Base-by-base conservation (phyloP, 2,329 filamentous ascomycete species). In the Chaetomiaceae sp. region DNA sequence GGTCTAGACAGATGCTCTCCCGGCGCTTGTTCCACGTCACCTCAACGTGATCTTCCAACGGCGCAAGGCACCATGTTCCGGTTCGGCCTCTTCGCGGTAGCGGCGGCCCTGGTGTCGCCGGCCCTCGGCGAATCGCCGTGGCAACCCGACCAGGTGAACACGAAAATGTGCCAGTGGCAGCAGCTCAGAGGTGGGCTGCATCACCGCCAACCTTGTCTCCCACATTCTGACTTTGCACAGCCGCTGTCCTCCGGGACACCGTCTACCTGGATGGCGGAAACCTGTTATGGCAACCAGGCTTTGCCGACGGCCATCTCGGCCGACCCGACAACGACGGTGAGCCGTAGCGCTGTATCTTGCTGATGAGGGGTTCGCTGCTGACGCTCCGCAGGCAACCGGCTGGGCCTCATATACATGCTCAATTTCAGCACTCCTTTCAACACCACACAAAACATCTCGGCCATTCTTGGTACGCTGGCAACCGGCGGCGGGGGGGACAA, bases 211-310 rank as follows among this genome's bases (percentile, higher is more conserved):
- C 27, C 0, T 18, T 14, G 12, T 9, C 19, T 27, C 10, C 11
- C 19, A 27, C 9, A 14, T 0, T 30, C 51, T 57, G 45, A 56
- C 43, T 14, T 1, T 3, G 6, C 11, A 20, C 55, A 83, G 81
- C 72, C 51, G 73, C 74, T 30, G 63, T 81, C 3, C 63, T 85
- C 29, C 73, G 73, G 34, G 79, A 86, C 55, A 80, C 73, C 2
- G 64, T 84, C 14, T 86, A 83, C 57, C 61, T 86, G 18, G 81
- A 86, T 59, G 83, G 83, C 30, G 83, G 83, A 3, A 52, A 60
- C 34, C 60, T 83, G 10, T 69, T 52, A 49, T 84, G 81, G 79
- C 52, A 64, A 27, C 69, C 71, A 3, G 72, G 72, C 10, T 55
- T 76, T 41, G 60, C 66, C 2, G 68, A 77, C 55, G 78, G 74